Base-by-base conservation (phyloP, 768 basidiomycete genomes). In the Rhizopogon vesiculosus region DNA sequence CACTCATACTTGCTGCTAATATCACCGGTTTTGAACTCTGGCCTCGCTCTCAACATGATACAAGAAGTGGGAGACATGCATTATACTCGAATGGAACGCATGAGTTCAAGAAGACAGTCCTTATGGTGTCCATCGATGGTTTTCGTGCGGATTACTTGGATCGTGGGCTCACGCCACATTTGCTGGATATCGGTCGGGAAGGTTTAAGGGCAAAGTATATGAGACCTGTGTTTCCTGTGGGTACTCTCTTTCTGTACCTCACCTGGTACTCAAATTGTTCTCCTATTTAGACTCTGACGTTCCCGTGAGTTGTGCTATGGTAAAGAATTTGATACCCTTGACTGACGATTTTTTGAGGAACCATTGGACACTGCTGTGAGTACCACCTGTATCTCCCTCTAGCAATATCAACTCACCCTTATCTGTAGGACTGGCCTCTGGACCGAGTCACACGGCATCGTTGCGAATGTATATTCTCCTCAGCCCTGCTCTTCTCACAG, bases 381-480 rank as follows among this genome's bases (percentile, higher is more conserved):
- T 65, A 7, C 35, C 13, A 38, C 35, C n/a, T 15, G 9, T 19
- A 9, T 49, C 35, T 25, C 3, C 40, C 56, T 44, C 55, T 25
- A 8, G 61, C 18, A 10, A 35, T 12, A 35, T 33, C 45, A 55
- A 42, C 55, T 42, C 29, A 19, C 51, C 41, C 38, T 3, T 45
- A 7, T 38, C n/a, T 22, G 39, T 58, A 93, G 91, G 86, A 97
- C 94, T 13, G 94, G 94, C 2, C 78, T 96, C 2, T 82, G 92
- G 64, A 88, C 89, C 0, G 92, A 95, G 69, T 89, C 89, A 19
- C 92, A 96, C 67, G 93, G 93, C 12, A 93, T 97, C 44, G 81
- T 97, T 25, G 93, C 83, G 10, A 97, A 96, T 64, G 91, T 92
- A 64, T 19, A 81, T 66, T 2, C 19, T 28, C 10, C 13, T 7